Evolutionary conservation across 78 protist species (phyloP), one percentile per base, ranked within the genome.

Genomic region (Protostelium mycophagum): DNA sequence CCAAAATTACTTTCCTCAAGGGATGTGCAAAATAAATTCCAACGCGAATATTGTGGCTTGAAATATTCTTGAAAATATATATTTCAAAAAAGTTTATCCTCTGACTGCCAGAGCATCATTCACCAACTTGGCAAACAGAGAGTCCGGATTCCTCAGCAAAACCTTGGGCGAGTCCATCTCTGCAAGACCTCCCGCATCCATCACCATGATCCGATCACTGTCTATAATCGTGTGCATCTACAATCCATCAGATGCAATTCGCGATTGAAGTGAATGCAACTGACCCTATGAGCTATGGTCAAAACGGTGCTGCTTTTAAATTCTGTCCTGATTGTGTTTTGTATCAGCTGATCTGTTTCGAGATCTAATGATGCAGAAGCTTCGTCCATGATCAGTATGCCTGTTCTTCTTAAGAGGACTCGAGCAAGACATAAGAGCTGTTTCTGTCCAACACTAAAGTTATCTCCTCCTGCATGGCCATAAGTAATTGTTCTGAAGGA

Each of bases 351-450:
- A 36, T 94, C 98, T 28, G 96, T 94, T 29, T 84, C 93, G 10
- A 86, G 34, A 86, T 96, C 97, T 36, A 94, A 95, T 0, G 91
- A 86, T 1, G 96, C 95, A 0, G 97, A 94, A 1, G 97, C 97
- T 93, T 96, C 97, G 51, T 96, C 97, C 86, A 94, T 85, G 37
- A 94, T 90, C 34, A 94, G 38, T 35, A 91, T 38, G 0, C 29
- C 29, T 1, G 87, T 0, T 84, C n/a, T 37, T 35, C 87, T 35
- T 36, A 96, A 93, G 38, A 93, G 39, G 0, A 96, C 97, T 28
- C 98, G 90, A 0, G 95, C 98, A 38, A 96, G 35, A 91, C 98
- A 96, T n/a, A 97, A 39, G 89, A 97, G 96, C 92, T 96, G 98
- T 28, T 95, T 83, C 94, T 97, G 93, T 0, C 98, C 98, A 1